Evolutionary conservation across 768 basidiomycete genomes (phyloP), one percentile per base, ranked within the genome.

Genomic region (Trametes elegans): DNA sequence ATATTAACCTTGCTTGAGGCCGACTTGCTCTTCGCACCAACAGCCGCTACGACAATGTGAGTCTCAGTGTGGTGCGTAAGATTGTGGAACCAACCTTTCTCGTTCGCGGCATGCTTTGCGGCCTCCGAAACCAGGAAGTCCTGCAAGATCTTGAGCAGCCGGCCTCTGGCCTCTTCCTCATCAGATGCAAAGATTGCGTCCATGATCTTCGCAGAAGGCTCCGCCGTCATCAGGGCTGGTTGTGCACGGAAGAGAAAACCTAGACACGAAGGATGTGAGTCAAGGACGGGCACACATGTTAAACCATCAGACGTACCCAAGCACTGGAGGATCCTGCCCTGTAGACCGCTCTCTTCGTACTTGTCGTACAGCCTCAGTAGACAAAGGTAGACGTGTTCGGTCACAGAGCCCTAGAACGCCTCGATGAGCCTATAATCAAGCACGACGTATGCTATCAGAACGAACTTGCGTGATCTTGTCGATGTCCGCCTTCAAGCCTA

Each of bases 231-330:
- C 54, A 98, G 72, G 0, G 87, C 87, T 2, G 97, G 96, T 62
- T 95, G 90, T 5, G 93, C 86, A 23, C 93, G 86, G 74, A 93
- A 98, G 5, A 99, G 72, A 70, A 90, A 97, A 10, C 96, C 93
- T 57, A 11, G 18, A 27, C 41, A 21, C 60, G n/a, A 44, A 7
- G 49, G 36, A 16, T 16, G n/a, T n/a, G n/a, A n/a, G n/a, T n/a
- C n/a, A 34, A 42, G 1, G 27, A 32, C 19, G n/a, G 23, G 11
- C 5, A 41, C 4, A n/a, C 13, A 31, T 1, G 8, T 14, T 18
- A 26, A 9, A 27, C 29, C 13, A 23, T 40, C 39, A 13, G 26
- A 64, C 79, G 27, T 57, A 93, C 93, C 96, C 26, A 98, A 73
- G 66, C 93, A 96, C 62, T 92, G 89, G 50, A 97, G 68, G 19